Percentiles rank a stretch among this genome's conserved stretches.
These are phyloP conservation scores for Cicer bijugum DNA, from an alignment of 306 rosid species.

Conservation along the genomic window DNA sequence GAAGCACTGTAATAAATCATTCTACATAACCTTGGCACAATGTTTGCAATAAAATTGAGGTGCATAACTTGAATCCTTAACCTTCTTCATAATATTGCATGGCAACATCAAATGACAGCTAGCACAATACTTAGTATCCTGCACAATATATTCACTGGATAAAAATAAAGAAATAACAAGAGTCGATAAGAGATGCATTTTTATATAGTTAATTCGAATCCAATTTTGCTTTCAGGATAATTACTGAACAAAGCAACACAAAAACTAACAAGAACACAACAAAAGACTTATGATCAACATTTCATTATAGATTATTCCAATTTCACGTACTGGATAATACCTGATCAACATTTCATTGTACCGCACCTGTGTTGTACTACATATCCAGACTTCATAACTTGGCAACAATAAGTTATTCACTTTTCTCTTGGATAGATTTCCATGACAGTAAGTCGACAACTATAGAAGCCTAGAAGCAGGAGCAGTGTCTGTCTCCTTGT, in stretches of 20 bases:
- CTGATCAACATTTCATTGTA: no score
- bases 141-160: conserved; percentile 50
- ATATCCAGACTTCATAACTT: neutral
- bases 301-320: conserved; percentile 14
- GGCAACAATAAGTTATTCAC: neutral
- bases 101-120: conserved; percentile 71
- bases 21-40: conserved; percentile 74
- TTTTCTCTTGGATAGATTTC: neutral
- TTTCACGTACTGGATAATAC: neutral
- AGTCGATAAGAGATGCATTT: conserved; percentile 18
- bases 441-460: neutral
- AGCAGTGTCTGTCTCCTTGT: neutral
- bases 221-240: conserved; percentile 39
- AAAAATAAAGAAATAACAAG: conserved; percentile 38
- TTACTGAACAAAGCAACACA: conserved; percentile 31
- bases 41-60: conserved; percentile 70
- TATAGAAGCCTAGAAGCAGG: neutral
- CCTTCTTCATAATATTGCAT: conserved; percentile 65
- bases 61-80: conserved; percentile 56
- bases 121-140: conserved; percentile 74
- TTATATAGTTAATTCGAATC: conserved; percentile 27
- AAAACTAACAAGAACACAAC: conserved; percentile 41
- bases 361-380: no score
- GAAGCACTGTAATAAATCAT: conserved; percentile 27
- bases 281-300: conserved; percentile 40